A percentile compares a stretch with the other conserved stretches of the same genome.
Evolutionary conservation across 352 stramenopile species (phyloP).

Genomic region (Phytophthora brassicae): DNA sequence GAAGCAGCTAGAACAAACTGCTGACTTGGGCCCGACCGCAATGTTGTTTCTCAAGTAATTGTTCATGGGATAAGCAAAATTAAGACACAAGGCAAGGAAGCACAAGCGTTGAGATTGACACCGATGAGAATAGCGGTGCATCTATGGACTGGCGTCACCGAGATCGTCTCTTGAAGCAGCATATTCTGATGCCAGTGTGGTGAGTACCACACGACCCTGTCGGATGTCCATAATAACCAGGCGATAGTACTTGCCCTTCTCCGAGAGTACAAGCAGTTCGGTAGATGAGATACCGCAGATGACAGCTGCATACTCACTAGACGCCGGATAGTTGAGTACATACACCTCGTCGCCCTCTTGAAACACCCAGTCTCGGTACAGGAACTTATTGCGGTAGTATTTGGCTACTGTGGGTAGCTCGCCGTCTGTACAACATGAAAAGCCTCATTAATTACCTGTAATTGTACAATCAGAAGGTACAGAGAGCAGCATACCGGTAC

Average conservation of each 20-base stretch:
- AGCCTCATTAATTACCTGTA: conserved; percentile 20
- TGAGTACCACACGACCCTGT: conserved; percentile 61
- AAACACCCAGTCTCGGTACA: conserved; percentile 78
- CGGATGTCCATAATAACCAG: conserved; percentile 78
- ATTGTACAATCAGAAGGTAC: conserved; percentile 4
- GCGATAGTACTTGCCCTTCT: conserved; percentile 79
- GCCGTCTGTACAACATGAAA: conserved; percentile 28
- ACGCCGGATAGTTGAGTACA: conserved; percentile 60
- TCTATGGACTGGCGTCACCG: conserved; percentile 48
- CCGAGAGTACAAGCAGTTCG: conserved; percentile 77
- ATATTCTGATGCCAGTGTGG: conserved; percentile 53
- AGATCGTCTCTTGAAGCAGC: conserved; percentile 48
- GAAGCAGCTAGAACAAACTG: conserved; percentile 7
- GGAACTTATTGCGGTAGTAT: conserved; percentile 73
- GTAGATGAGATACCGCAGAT: conserved; percentile 68
- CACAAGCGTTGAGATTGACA: conserved; percentile 24
- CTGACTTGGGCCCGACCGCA: conserved; percentile 5
- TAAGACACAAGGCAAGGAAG: conserved; percentile 30
- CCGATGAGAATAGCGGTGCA: conserved; percentile 11
- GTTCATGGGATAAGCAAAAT: conserved; percentile 36
- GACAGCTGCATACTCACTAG: conserved; percentile 66
- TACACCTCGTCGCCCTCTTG: conserved; percentile 81
- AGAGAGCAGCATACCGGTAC: conserved; percentile 31
- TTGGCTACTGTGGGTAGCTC: conserved; percentile 49
- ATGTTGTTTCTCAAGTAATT: conserved; percentile 34